Evolutionary conservation across 495 filamentous ascomycete genomes (phyloP).

Genomic region (Glutinoglossum americanum): DNA sequence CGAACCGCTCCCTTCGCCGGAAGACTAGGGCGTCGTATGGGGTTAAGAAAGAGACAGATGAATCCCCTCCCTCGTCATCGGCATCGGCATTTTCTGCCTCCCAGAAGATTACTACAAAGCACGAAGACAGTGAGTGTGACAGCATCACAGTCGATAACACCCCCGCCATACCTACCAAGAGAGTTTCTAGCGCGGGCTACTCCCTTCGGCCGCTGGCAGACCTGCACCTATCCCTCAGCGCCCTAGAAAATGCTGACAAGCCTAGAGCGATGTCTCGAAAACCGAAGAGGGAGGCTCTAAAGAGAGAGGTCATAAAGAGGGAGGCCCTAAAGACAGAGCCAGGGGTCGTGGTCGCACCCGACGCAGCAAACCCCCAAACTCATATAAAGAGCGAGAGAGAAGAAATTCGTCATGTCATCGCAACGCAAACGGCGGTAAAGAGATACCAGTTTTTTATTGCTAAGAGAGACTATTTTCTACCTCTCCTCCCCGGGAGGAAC

Average conservation of each 20-base stretch:
- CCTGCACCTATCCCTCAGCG: background rate
- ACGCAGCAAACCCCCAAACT: background rate
- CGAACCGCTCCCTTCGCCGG: background rate
- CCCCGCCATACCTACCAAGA: background rate
- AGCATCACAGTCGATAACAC: background rate
- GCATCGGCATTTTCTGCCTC: background rate
- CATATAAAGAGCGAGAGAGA: background rate
- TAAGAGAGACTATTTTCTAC: constrained; percentile 29
- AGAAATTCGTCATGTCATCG: background rate
- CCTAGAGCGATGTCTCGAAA: background rate
- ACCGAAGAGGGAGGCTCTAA: background rate
- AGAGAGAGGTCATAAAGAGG: too few species aligned
- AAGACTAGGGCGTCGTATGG: background rate
- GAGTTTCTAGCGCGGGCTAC: background rate
- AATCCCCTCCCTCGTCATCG: background rate
- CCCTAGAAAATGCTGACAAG: background rate
- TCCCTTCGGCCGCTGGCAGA: background rate
- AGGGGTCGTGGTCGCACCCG: background rate
- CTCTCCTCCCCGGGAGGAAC: constrained; percentile 30
- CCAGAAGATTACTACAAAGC: background rate
- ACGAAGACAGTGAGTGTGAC: background rate
- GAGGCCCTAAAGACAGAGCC: background rate
- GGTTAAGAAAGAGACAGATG: background rate
- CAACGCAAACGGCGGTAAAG: constrained; percentile 10
- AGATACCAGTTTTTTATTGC: constrained; percentile 28